Conservation (phyloP, 768 basidiomycete species). For the Flagelloscypha sp. region DNA sequence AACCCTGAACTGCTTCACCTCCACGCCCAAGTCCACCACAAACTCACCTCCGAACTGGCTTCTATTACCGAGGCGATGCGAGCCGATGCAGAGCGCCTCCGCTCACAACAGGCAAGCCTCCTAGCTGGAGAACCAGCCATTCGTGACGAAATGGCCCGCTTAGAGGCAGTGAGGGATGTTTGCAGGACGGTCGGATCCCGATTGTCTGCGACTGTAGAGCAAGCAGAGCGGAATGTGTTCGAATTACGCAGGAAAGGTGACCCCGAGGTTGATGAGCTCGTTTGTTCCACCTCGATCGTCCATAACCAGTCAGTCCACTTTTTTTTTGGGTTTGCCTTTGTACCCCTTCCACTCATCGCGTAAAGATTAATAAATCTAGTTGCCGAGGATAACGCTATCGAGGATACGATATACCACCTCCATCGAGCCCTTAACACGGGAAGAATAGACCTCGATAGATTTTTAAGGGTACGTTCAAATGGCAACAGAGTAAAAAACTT, state of each 20-base stretch:
- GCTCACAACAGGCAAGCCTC: slow-evolving; percentile 77
- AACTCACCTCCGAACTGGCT: slow-evolving; percentile 61
- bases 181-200: slow-evolving; percentile 72
- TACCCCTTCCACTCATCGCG: neutral
- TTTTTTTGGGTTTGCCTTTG: neutral
- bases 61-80: slow-evolving; percentile 59
- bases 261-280: slow-evolving; percentile 91
- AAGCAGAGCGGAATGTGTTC: slow-evolving; percentile 63
- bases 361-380: slow-evolving; percentile 85
- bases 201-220: slow-evolving; percentile 51
- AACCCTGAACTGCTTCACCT: slow-evolving; percentile 84
- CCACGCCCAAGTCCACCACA: slow-evolving; percentile 69
- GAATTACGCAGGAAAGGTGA: slow-evolving; percentile 81
- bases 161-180: slow-evolving; percentile 89
- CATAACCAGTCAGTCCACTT: slow-evolving; percentile 96
- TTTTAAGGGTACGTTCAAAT: slow-evolving; percentile 72
- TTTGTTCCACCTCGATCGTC: slow-evolving; percentile 92
- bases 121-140: slow-evolving; percentile 89
- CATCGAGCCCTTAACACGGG: slow-evolving; percentile 88
- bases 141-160: slow-evolving; percentile 89
- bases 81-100: slow-evolving; percentile 65
- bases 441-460: slow-evolving; percentile 89
- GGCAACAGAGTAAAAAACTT: too few relatives aligned
- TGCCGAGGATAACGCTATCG: slow-evolving; percentile 99
- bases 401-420: slow-evolving; percentile 96